Evolutionary conservation across 1,139 yeast genomes (phyloP).

Genomic region (Yamadazyma triangularis): DNA sequence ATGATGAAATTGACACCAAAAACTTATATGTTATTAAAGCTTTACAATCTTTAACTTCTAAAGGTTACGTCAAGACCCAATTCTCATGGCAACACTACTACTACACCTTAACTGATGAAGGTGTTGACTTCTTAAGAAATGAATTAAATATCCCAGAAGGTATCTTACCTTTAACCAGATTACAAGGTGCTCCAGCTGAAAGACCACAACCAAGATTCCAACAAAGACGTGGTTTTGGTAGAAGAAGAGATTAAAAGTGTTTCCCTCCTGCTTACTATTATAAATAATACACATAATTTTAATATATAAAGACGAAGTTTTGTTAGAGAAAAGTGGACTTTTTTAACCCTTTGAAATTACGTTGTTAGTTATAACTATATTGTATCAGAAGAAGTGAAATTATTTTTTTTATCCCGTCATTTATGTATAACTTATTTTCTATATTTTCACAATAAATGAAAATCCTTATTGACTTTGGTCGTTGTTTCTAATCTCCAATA

Average conservation of each 20-base stretch:
- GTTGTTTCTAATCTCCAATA: too few species aligned
- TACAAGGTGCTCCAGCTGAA: constrained; percentile 89
- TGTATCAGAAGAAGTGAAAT: too few species aligned
- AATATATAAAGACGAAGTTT: too few species aligned
- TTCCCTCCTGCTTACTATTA: too few species aligned
- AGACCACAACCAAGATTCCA: constrained; percentile 56
- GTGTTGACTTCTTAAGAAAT: constrained; percentile 97
- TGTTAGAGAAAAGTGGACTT: too few species aligned
- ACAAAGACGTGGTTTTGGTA: constrained; percentile 38
- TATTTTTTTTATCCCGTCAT: too few species aligned
- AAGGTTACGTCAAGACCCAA: constrained; percentile 99
- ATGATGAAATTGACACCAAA: constrained; percentile 96
- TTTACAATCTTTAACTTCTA: constrained; percentile 97
- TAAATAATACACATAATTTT: too few species aligned
- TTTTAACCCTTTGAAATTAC: too few species aligned
- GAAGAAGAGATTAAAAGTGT: constrained; percentile 45
- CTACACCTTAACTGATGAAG: constrained; percentile 99
- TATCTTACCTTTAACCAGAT: constrained; percentile 97
- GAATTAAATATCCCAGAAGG: constrained; percentile 99
- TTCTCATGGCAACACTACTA: constrained; percentile 99
- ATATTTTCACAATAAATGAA: too few species aligned
- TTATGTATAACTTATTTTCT: too few species aligned
- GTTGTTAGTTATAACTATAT: too few species aligned
- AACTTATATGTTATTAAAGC: constrained; percentile 99
- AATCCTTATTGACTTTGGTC: too few species aligned